Evolutionary conservation across 495 filamentous ascomycete genomes (phyloP).

Genomic region (Podospora didyma): DNA sequence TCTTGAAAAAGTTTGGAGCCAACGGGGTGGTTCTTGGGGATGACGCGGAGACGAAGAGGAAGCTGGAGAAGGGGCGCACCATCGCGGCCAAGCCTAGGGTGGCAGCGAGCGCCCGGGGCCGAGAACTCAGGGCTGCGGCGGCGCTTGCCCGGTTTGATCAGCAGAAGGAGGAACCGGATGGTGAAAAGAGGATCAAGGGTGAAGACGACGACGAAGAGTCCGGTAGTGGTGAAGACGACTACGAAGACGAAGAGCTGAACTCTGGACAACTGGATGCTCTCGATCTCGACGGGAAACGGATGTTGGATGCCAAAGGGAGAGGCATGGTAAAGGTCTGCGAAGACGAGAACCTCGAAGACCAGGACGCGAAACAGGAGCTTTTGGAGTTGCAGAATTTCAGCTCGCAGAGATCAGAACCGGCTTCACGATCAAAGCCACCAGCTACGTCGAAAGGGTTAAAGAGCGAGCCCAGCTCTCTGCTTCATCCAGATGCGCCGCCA

Average conservation of each 20-base stretch:
- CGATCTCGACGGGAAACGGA: constrained; percentile 54
- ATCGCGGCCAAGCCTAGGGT: constrained; percentile 62
- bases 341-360: constrained; percentile 59
- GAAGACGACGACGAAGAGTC: constrained; percentile 39
- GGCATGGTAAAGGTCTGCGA: constrained; percentile 68
- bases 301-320: constrained; percentile 58
- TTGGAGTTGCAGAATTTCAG: constrained; percentile 45
- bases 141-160: constrained; percentile 69
- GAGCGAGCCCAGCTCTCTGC: background rate
- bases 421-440: background rate
- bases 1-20: constrained; percentile 70
- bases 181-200: constrained; percentile 27
- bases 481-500: no score
- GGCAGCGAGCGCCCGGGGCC: constrained; percentile 62
- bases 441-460: background rate
- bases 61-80: constrained; percentile 62
- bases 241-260: constrained; percentile 31
- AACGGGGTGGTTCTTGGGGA: constrained; percentile 63
- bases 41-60: constrained; percentile 56
- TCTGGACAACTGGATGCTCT: constrained; percentile 33
- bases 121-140: constrained; percentile 72
- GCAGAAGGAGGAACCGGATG: constrained; percentile 39
- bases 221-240: constrained; percentile 34
- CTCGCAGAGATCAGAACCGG: no score
- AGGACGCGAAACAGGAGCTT: constrained; percentile 58